These are phyloP conservation scores for Phaffomyces opuntiae DNA, from an alignment of 805 yeast genomes.

Conservation along the genomic window DNA sequence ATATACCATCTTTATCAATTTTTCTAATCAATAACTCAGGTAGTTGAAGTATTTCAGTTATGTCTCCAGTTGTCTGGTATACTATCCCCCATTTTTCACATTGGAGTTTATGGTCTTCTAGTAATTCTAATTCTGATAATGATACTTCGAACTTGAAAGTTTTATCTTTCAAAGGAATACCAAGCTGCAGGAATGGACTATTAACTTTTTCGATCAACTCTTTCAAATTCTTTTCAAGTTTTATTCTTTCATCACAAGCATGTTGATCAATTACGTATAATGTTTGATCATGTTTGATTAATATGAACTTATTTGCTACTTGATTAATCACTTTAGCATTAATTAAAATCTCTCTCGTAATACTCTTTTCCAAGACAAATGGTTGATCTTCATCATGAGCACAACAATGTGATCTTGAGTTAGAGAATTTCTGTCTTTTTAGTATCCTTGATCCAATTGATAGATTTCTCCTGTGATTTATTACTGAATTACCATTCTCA, in stretches of 20 bases:
- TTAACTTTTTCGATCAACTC: constrained; percentile 28
- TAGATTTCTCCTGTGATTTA: neutral
- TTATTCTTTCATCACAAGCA: constrained; percentile 74
- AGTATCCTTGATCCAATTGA: neutral
- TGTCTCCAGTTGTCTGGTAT: constrained; percentile 9
- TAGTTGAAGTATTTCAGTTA: constrained; percentile 31
- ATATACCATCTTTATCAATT: constrained; percentile 20
- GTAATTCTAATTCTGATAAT: constrained; percentile 26
- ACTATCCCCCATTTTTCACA: constrained; percentile 41
- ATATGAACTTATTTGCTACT: constrained; percentile 56
- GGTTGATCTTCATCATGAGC: neutral
- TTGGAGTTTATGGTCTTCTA: constrained; percentile 23
- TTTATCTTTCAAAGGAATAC: constrained; percentile 7
- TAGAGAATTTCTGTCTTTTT: too few relatives aligned
- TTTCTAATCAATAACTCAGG: constrained; percentile 37
- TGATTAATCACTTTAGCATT: constrained; percentile 42
- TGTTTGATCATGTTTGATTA: constrained; percentile 27
- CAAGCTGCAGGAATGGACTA: constrained; percentile 16
- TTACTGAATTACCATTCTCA: neutral
- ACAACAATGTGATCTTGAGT: too few relatives aligned
- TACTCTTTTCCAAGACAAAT: constrained; percentile 6
- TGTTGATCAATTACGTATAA: constrained; percentile 66
- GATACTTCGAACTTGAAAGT: constrained; percentile 16
- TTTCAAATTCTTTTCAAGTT: constrained; percentile 44
- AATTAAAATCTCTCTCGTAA: constrained; percentile 16